Percentiles rank a stretch among this genome's conserved stretches.
phyloP scores from a whole-genome alignment of 2,329 filamentous ascomycete genomes.

The Colletotrichum sidae region DNA sequence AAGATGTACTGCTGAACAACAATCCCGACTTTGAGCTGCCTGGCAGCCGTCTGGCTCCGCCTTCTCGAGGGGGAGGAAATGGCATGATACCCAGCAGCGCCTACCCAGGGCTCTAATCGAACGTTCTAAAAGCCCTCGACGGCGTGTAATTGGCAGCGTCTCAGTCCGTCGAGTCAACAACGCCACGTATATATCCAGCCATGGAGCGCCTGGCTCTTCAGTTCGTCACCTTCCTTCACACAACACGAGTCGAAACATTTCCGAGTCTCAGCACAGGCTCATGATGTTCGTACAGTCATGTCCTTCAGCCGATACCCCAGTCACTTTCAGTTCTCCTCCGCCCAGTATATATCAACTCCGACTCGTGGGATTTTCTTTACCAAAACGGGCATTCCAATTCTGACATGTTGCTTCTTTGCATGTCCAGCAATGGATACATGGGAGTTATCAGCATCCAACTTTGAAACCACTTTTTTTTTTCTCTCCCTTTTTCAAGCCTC shows the following conservation, averaged over 20 bases:
- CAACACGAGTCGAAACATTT: slow-evolving; percentile 28
- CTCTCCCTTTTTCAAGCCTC: not conserved
- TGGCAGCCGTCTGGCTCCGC: slow-evolving; percentile 48
- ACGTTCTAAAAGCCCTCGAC: slow-evolving; percentile 2
- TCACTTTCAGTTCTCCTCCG: slow-evolving; percentile 30
- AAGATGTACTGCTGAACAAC: slow-evolving; percentile 79
- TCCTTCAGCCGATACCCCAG: slow-evolving; percentile 36
- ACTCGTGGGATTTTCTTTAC: slow-evolving; percentile 29
- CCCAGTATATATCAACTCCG: slow-evolving; percentile 35
- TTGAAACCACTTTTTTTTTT: slow-evolving; percentile 12
- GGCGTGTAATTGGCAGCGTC: slow-evolving; percentile 27
- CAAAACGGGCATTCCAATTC: slow-evolving; percentile 31
- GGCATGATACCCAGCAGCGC: slow-evolving; percentile 66
- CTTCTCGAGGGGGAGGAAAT: slow-evolving; percentile 44
- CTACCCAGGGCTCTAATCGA: slow-evolving; percentile 56
- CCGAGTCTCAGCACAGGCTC: slow-evolving; percentile 32
- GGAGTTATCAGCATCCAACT: slow-evolving; percentile 15
- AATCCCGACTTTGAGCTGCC: slow-evolving; percentile 91
- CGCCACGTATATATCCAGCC: slow-evolving; percentile 34
- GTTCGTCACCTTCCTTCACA: slow-evolving; percentile 34
- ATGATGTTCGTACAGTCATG: slow-evolving; percentile 34
- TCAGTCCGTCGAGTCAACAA: slow-evolving; percentile 26
- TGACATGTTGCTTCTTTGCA: slow-evolving; percentile 27
- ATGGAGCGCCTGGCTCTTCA: slow-evolving; percentile 30
- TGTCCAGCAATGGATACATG: slow-evolving; percentile 28